Evolutionary conservation across 176 grass and related monocot species (phyloP), one percentile per base, ranked within the genome.

Genomic region (Themeda triandra): DNA sequence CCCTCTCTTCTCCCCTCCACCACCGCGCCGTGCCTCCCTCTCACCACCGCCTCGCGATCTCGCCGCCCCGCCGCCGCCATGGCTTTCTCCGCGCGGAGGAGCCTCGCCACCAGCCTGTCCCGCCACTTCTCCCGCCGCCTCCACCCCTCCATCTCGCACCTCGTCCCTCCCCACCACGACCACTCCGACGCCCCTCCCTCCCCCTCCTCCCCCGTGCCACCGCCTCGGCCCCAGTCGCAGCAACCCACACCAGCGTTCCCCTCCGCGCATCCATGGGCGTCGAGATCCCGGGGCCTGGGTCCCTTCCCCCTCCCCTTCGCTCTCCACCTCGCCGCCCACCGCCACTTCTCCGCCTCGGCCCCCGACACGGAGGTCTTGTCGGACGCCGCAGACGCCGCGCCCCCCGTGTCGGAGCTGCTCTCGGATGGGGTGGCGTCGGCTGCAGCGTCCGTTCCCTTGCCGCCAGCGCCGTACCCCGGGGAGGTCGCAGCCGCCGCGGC

Each of bases 401-500:
- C 56, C 83, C 19, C 63, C 0, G 88, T 37, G n/a, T 53, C 80
- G 14, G 80, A 82, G 33, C 32, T 71, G 79, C 79, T 87, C 70
- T 46, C 80, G 9, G 37, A 85, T 51, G 77, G 75, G n/a, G 15
- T 86, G 79, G 28, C 87, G 12, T 42, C 71, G n/a, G 87, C 83
- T 39, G 82, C 68, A 1, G 79, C 76, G 1, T 65, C 79, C 5
- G 80, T 67, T 7, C 15, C 51, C 8, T 1, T 73, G 8, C 42
- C 31, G 5, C 89, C 91, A 28, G 30, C 53, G 12, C 81, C 93
- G 27, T 95, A 90, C 75, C 75, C 91, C 0, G 96, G 93, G 31
- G 93, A 98, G 85, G 93, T 93, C 19, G 89, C 91, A 3, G 93
- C 96, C 0, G 96, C 93, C 31, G 96, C 96, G 8, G 89, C 78